Conservation (phyloP, 1,139 yeast genomes). For the Magnusiomyces clavatus region DNA sequence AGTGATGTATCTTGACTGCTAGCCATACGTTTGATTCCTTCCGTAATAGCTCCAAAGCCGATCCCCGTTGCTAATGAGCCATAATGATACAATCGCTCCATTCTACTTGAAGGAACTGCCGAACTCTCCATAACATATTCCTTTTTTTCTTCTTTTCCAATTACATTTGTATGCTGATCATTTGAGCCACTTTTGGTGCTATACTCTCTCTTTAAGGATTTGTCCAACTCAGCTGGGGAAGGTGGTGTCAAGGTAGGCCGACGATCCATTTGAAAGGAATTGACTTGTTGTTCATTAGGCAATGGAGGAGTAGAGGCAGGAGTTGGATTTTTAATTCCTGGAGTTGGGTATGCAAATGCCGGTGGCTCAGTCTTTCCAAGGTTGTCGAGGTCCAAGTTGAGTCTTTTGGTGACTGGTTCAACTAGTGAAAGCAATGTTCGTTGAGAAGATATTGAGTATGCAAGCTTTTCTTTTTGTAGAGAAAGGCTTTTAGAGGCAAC, state of each 20-base stretch:
- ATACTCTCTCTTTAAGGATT: constrained; percentile 8
- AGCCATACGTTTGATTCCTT: constrained; percentile 60
- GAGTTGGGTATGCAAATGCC: not conserved
- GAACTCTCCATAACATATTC: constrained; percentile 44
- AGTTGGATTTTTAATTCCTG: not conserved
- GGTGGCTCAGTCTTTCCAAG: not conserved
- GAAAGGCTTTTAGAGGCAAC: constrained; percentile 8
- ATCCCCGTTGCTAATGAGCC: constrained; percentile 90
- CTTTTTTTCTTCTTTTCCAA: constrained; percentile 8
- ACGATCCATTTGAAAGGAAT: constrained; percentile 1
- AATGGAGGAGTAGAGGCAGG: constrained; percentile 1
- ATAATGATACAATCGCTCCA: constrained; percentile 84
- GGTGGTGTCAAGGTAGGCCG: constrained; percentile 1
- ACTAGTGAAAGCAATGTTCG: constrained; percentile 3
- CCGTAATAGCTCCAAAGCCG: constrained; percentile 77
- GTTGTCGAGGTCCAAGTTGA: constrained; percentile 1
- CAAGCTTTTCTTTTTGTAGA: not conserved
- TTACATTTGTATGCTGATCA: not conserved
- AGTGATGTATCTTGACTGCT: constrained; percentile 39
- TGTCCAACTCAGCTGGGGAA: not conserved
- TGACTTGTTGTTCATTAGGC: not conserved
- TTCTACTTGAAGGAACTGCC: constrained; percentile 78
- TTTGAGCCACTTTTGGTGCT: constrained; percentile 3
- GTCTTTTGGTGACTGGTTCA: not conserved
- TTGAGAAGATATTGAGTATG: constrained; percentile 1